phyloP scores from a whole-genome alignment of 768 basidiomycete genomes.

The Rhizopogon rudus region DNA sequence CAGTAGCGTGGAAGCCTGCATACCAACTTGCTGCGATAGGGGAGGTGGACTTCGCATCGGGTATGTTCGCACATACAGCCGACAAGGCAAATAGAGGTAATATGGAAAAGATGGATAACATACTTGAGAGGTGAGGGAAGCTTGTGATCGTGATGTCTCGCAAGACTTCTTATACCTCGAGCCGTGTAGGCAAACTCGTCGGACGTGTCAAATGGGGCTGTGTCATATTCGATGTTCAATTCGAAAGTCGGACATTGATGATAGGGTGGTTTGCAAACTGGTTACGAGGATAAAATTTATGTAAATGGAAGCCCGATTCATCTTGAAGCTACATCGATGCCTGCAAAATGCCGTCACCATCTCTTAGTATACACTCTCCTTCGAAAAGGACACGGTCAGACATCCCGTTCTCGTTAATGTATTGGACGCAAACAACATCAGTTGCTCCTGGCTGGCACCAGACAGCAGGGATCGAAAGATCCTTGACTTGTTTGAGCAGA shows the following conservation, averaged over 20 bases:
- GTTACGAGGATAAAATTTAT: background rate
- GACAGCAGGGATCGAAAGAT: constrained; percentile 65
- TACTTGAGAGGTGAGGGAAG: background rate
- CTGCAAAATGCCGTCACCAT: constrained; percentile 56
- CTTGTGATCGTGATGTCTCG: background rate
- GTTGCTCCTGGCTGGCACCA: constrained; percentile 93
- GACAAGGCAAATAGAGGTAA: background rate
- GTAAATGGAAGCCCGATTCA: background rate
- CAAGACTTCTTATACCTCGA: background rate
- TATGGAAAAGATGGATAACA: background rate
- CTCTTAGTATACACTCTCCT: constrained; percentile 78
- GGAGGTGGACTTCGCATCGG: background rate
- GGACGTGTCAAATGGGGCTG: too few relatives aligned
- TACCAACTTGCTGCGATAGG: constrained; percentile 56
- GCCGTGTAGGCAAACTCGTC: too few relatives aligned
- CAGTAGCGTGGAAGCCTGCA: constrained; percentile 56
- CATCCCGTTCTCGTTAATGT: constrained; percentile 61
- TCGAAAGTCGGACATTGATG: too few relatives aligned
- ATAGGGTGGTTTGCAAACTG: too few relatives aligned
- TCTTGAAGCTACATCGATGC: constrained; percentile 13
- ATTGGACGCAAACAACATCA: constrained; percentile 56
- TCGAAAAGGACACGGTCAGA: constrained; percentile 69
- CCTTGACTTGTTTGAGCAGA: constrained; percentile 61
- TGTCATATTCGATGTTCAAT: too few relatives aligned
- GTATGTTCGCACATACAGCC: background rate